Conservation (phyloP, 1,284 basidiomycete species). For the Naganishia liquefaciens region DNA sequence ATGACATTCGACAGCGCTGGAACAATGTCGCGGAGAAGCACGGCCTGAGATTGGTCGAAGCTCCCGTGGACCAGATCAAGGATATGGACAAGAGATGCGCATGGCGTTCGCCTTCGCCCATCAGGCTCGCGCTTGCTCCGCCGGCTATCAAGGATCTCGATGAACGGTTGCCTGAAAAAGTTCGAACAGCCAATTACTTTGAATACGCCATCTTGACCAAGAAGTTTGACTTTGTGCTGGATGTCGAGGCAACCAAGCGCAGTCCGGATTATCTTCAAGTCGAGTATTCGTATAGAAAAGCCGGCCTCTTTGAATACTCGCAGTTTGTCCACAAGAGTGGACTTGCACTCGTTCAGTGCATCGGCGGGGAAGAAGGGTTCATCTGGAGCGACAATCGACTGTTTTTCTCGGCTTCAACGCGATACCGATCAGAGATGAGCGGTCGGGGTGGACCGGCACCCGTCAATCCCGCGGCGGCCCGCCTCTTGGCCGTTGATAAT, state of each 20-base stretch:
- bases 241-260: slow-evolving; percentile 74
- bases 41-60: slow-evolving; percentile 88
- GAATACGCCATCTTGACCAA: slow-evolving; percentile 74
- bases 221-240: slow-evolving; percentile 76
- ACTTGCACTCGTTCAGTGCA: slow-evolving; percentile 79
- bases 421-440: slow-evolving; percentile 25
- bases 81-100: slow-evolving; percentile 78
- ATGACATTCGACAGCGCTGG: slow-evolving; percentile 84
- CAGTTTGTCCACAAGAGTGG: slow-evolving; percentile 88
- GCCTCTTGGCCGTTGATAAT: slow-evolving; percentile 12
- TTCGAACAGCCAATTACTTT: slow-evolving; percentile 66
- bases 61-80: slow-evolving; percentile 79
- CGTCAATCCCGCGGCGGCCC: slow-evolving; percentile 9
- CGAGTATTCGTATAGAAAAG: slow-evolving; percentile 81
- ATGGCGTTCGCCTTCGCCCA: slow-evolving; percentile 83
- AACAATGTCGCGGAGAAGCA: slow-evolving; percentile 82
- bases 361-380: slow-evolving; percentile 76
- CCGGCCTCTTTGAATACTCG: slow-evolving; percentile 69
- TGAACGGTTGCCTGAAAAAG: slow-evolving; percentile 60
- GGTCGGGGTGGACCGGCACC: slow-evolving; percentile 8
- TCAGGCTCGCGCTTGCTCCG: slow-evolving; percentile 70
- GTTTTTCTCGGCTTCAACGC: slow-evolving; percentile 48
- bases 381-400: slow-evolving; percentile 84
- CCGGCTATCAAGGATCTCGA: slow-evolving; percentile 70
- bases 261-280: slow-evolving; percentile 79